phyloP scores from a whole-genome alignment of 1,139 yeast species.

The Saccharomycopsis crataegensis region DNA sequence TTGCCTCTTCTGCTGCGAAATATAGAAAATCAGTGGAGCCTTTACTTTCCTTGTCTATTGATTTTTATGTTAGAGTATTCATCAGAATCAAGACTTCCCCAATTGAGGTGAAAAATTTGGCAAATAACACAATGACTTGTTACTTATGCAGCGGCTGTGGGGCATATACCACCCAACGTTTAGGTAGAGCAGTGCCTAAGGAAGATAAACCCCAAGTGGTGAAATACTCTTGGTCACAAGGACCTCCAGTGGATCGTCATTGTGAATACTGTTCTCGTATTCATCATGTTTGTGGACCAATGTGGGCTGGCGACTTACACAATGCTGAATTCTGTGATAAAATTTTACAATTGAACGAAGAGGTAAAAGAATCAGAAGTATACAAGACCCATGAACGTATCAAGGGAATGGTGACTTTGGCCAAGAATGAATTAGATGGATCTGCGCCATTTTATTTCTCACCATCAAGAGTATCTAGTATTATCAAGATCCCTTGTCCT shows the following conservation, averaged over 20 bases:
- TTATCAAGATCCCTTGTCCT: constrained; percentile 78
- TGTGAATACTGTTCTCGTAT: constrained; percentile 68
- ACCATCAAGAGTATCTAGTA: constrained; percentile 67
- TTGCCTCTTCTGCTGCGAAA: constrained; percentile 80
- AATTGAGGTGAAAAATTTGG: constrained; percentile 65
- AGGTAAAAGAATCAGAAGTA: constrained; percentile 37
- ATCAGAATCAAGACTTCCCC: constrained; percentile 74
- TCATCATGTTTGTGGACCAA: constrained; percentile 86
- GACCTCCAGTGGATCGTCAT: constrained; percentile 44
- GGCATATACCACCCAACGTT: constrained; percentile 56
- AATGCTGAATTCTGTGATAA: constrained; percentile 55
- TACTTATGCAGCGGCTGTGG: constrained; percentile 90
- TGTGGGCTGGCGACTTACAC: constrained; percentile 86
- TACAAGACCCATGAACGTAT: constrained; percentile 81
- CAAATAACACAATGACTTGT: constrained; percentile 67
- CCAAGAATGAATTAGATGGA: constrained; percentile 51
- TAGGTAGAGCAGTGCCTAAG: constrained; percentile 54
- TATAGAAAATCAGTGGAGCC: constrained; percentile 88
- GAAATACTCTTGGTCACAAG: constrained; percentile 51
- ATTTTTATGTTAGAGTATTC: constrained; percentile 84
- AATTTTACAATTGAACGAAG: constrained; percentile 48
- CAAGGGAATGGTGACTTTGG: constrained; percentile 86
- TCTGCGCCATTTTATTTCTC: constrained; percentile 74
- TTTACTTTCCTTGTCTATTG: constrained; percentile 73
- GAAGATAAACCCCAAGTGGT: constrained; percentile 22